Conservation (phyloP, 345 rosid genomes). For the Aegle marmelos region DNA sequence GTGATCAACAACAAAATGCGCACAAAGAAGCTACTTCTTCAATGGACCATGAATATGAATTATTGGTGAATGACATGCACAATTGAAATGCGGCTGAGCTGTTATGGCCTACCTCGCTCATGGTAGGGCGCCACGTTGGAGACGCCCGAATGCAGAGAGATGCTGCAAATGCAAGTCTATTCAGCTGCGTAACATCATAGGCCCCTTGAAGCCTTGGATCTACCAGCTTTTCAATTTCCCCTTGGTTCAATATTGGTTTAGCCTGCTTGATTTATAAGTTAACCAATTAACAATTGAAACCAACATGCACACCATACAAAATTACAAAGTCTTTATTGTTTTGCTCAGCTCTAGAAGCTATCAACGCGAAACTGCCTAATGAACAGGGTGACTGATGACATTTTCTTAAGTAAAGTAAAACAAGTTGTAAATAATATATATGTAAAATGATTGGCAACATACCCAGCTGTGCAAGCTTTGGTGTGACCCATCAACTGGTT, state of each 20-base stretch:
- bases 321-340: background rate
- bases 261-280: constrained; percentile 44
- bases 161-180: constrained; percentile 70
- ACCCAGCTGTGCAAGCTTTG: constrained; percentile 95
- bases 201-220: constrained; percentile 80
- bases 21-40: background rate
- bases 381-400: background rate
- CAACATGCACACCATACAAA: too few species aligned
- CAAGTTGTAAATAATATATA: background rate
- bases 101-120: constrained; percentile 62
- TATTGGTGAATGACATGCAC: background rate
- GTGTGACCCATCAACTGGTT: constrained; percentile 85
- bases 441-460: constrained; percentile 1
- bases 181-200: constrained; percentile 55
- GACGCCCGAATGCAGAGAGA: constrained; percentile 86
- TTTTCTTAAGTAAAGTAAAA: background rate
- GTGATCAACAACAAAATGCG: background rate
- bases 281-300: background rate
- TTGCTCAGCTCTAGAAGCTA: constrained; percentile 12
- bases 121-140: constrained; percentile 78
- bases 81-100: background rate
- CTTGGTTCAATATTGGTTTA: constrained; percentile 60
- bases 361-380: constrained; percentile 5
- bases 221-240: constrained; percentile 57
- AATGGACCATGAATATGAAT: constrained; percentile 3